Evolutionary conservation across 2,329 filamentous ascomycete genomes (phyloP).

Genomic region (Ceratocystis eucalypticola): DNA sequence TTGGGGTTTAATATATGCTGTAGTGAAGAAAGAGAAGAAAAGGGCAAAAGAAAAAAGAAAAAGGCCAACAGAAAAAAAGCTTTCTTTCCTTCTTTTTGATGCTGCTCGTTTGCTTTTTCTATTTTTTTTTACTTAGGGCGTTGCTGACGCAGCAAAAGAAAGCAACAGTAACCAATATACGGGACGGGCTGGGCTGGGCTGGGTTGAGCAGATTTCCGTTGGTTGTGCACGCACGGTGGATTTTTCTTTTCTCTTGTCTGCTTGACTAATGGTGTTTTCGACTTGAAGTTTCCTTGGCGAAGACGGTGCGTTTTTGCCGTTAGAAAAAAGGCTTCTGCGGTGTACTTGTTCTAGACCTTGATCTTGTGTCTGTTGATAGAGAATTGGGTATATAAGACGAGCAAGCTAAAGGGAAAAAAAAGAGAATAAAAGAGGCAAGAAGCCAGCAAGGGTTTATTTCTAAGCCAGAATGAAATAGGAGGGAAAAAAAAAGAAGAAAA

Average conservation of each 20-base stretch:
- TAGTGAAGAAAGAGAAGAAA: not conserved
- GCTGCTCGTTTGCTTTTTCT: not conserved
- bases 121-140: not conserved
- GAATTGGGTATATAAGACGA: not conserved
- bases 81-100: not conserved
- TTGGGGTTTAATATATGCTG: not conserved
- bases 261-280: not conserved
- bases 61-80: not conserved
- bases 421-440: not conserved
- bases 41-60: not conserved
- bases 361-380: too few relatives aligned
- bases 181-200: not conserved
- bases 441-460: not conserved
- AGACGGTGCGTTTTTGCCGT: not conserved
- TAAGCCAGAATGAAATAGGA: not conserved
- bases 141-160: not conserved
- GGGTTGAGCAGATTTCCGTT: not conserved
- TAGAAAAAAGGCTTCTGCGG: too few relatives aligned
- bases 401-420: not conserved
- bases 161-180: not conserved
- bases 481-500: not conserved
- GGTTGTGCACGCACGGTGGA: slow-evolving; percentile 1
- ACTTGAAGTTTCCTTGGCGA: not conserved
- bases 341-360: too few relatives aligned
- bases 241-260: not conserved